These are phyloP conservation scores for Tricholoma furcatifolium DNA, from an alignment of 768 basidiomycete genomes.

Conservation along the genomic window DNA sequence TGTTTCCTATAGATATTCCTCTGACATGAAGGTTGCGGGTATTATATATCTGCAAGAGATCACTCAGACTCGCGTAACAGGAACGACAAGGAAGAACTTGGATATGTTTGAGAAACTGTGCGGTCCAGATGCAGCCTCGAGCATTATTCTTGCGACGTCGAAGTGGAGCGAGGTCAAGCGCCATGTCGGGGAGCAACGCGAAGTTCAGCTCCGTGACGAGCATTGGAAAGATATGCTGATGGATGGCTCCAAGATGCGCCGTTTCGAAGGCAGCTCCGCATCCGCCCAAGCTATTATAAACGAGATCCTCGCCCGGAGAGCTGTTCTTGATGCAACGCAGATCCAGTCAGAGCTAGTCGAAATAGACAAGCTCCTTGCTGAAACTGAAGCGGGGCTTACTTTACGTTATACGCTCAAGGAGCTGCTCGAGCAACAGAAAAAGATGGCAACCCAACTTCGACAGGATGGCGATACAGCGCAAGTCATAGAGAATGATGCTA, in stretches of 20 bases:
- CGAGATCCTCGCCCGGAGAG: conserved; percentile 12
- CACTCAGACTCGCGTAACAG: conserved; percentile 16
- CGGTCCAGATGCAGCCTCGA: conserved; percentile 6
- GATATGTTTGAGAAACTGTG: conserved; percentile 15
- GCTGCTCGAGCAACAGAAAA: conserved; percentile 11
- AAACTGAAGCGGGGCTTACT: conserved; percentile 21
- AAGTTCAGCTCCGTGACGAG: conserved; percentile 23
- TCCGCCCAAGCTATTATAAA: conserved; percentile 30
- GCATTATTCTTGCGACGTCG: conserved; percentile 21
- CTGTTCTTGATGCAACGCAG: conserved; percentile 18
- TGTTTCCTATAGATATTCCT: conserved; percentile 4
- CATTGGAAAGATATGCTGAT: conserved; percentile 30
- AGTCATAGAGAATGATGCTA: conserved; percentile 18
- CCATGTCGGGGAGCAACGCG: conserved; percentile 22
- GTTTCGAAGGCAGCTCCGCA: conserved; percentile 17
- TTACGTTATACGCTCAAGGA: conserved; percentile 17
- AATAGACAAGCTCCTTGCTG: conserved; percentile 19
- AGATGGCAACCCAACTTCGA: conserved; percentile 6
- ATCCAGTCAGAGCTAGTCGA: conserved; percentile 25
- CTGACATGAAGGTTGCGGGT: conserved; percentile 10
- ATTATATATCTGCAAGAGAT: conserved; percentile 16
- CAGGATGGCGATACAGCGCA: conserved; percentile 12
- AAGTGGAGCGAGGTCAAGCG: conserved; percentile 35
- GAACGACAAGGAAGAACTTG: conserved; percentile 17
- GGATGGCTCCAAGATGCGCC: conserved; percentile 24